Base-by-base conservation (phyloP, 2,329 filamentous ascomycete genomes). In the Microdochium nivale region DNA sequence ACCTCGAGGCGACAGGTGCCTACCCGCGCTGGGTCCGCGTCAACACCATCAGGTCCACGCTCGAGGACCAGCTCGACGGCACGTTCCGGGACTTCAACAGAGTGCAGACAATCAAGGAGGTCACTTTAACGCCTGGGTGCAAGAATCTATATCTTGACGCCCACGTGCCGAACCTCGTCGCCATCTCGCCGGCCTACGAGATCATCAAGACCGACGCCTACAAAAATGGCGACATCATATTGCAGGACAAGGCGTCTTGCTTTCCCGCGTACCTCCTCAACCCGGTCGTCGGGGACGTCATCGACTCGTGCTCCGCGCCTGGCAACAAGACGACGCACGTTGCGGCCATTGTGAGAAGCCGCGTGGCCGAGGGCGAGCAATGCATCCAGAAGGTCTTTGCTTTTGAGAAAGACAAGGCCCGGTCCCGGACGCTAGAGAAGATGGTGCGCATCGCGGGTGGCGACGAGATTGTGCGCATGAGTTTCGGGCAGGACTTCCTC, bases 251-350 rank as follows among this genome's bases (percentile, higher is more conserved):
- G 68, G 92, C 94, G 0, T 96, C 91, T 1, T 99, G 94, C 64
- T 96, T 99, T 62, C 94, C 94, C 0, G 94, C 92, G 1, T 94
- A 94, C 64, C 74, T 99, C 2, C 74, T 99, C 0, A 77, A 95
- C 49, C 83, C 87, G 0, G 74, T 80, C 52, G 80, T 86, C 56
- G 89, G 89, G 24, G 83, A 94, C 61, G 74, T 95, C 9, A 81
- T 97, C n/a, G 94, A 99, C 67, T 88, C 88, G 0, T 97, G 92
- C 65, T 89, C 94, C 0, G 94, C 94, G 1, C 94, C 94, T 1
- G 94, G 94, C 5, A 99, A 99, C 68, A 99, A 99, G 70, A 97
- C 94, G 1, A 97, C 92, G 8, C 94, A 97, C 66, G 71, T 95
- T 47, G 90, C 91, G 0, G 87, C 90, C 2, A 81, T 96, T 3